Base-by-base conservation (phyloP, 371 early-diverging fungal species). In the Dichotomocladium elegans region DNA sequence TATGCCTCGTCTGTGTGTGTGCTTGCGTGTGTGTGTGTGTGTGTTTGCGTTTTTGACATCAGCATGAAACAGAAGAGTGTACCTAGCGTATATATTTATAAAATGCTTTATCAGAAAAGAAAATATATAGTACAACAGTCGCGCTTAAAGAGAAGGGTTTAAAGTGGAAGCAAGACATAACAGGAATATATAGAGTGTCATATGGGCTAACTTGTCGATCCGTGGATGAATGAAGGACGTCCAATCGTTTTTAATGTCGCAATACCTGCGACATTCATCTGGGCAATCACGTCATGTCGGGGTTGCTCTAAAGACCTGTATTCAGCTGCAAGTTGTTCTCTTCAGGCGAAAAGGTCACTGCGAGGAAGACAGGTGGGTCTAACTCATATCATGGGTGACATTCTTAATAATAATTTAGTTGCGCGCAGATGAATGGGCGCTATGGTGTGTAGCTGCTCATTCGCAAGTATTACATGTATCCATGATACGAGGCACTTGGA, bases 241-340 rank as follows among this genome's bases (percentile, higher is more conserved):
- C 41, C 49, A 49, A 30, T 48, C 24, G 56, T 29, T 41, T 26
- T 25, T 33, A 47, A 52, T 55, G 47, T 46, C 55, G 56, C 56
- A 56, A 56, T 56, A 45, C 15, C 30, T 47, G 56, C 56, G 56
- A 48, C 49, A 56, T 56, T 37, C 56, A 42, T 44, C 33, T 25
- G 30, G 43, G 25, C 56, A 48, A 56, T 47, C 56, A 56, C 56
- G 56, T 56, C 56, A 56, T 56, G 37, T 37, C 37, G 37, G 37
- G 37, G n/a, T 37, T 21, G 17, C 37, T 17, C n/a, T 15, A n/a
- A n/a, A 2, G 21, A n/a, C n/a, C n/a, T n/a, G n/a, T n/a, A n/a
- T n/a, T n/a, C n/a, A n/a, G n/a, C n/a, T n/a, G n/a, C n/a, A n/a
- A n/a, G n/a, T n/a, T n/a, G 37, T 37, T 37, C 37, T 21, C 37